phyloP scores from a whole-genome alignment of 2,329 filamentous ascomycete species.

The Nemania diffusa region DNA sequence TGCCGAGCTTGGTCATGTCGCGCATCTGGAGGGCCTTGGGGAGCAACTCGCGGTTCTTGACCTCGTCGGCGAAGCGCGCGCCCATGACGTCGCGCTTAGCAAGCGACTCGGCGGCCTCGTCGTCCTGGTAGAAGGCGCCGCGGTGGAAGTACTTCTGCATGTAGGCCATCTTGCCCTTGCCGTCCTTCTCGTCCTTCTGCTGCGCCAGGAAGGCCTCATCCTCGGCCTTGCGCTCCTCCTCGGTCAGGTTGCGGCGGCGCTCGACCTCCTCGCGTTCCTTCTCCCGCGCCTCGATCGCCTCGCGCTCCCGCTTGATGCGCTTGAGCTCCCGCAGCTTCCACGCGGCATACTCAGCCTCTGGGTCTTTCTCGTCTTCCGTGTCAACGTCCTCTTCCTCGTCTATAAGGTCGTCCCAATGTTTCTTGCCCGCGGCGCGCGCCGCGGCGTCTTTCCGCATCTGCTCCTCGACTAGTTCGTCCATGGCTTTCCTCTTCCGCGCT shows the following conservation, averaged over 20 bases:
- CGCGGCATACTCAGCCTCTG: constrained; percentile 86
- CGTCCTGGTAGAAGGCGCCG: constrained; percentile 93
- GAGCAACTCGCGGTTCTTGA: constrained; percentile 81
- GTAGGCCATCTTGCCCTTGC: constrained; percentile 82
- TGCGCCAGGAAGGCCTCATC: constrained; percentile 80
- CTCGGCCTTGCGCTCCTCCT: constrained; percentile 86
- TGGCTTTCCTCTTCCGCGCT: constrained; percentile 73
- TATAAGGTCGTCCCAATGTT: constrained; percentile 85
- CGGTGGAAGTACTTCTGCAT: constrained; percentile 98
- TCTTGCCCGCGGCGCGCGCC: constrained; percentile 78
- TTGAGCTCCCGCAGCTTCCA: constrained; percentile 95
- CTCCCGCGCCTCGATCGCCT: constrained; percentile 85
- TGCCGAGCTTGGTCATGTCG: constrained; percentile 92
- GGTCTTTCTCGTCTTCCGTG: constrained; percentile 87
- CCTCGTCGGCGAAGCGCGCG: constrained; percentile 82
- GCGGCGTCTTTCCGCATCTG: constrained; percentile 85
- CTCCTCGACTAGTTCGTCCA: constrained; percentile 85
- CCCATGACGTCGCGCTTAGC: constrained; percentile 88
- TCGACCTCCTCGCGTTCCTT: constrained; percentile 89
- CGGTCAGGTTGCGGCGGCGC: constrained; percentile 84
- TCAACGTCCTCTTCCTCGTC: constrained; percentile 80
- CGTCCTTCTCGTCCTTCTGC: constrained; percentile 83
- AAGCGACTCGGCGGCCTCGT: constrained; percentile 78
- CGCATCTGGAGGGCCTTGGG: constrained; percentile 92
- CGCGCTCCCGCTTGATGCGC: constrained; percentile 86